Evolutionary conservation across 164 flowering plant species (phyloP).

Genomic region (Magnolia kwangsiensis): DNA sequence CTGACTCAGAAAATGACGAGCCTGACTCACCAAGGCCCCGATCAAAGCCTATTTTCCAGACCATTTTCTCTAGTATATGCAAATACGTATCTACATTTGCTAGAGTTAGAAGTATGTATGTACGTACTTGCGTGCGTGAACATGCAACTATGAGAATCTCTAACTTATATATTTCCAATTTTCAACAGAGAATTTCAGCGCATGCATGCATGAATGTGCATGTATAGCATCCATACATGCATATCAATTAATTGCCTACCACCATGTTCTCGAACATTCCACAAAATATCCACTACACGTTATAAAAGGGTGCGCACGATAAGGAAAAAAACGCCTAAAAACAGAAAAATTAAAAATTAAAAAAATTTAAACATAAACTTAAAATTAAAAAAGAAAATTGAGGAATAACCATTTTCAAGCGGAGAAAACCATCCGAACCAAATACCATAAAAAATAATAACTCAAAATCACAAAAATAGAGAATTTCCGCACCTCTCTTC

Average conservation of each 20-base stretch:
- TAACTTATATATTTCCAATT: not conserved
- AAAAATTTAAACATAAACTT: no score
- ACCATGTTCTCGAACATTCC: conserved; percentile 1
- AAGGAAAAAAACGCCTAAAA: not conserved
- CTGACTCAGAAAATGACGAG: not conserved
- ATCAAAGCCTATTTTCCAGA: no score
- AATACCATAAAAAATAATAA: not conserved
- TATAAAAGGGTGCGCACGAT: not conserved
- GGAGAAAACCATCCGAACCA: not conserved
- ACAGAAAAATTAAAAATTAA: no score
- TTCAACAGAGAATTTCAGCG: not conserved
- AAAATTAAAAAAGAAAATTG: not conserved
- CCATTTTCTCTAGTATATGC: no score
- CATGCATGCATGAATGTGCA: not conserved
- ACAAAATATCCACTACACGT: not conserved
- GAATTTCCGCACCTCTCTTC: conserved; percentile 22
- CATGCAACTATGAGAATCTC: not conserved
- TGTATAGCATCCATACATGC: not conserved
- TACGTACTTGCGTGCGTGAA: not conserved
- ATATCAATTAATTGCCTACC: not conserved
- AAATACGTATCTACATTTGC: no score
- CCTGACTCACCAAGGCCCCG: not conserved
- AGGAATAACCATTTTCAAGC: not conserved
- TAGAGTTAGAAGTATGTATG: not conserved
- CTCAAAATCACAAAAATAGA: not conserved